Base-by-base conservation (phyloP, 139 green algal species). In the Edaphochlamys debaryana region DNA sequence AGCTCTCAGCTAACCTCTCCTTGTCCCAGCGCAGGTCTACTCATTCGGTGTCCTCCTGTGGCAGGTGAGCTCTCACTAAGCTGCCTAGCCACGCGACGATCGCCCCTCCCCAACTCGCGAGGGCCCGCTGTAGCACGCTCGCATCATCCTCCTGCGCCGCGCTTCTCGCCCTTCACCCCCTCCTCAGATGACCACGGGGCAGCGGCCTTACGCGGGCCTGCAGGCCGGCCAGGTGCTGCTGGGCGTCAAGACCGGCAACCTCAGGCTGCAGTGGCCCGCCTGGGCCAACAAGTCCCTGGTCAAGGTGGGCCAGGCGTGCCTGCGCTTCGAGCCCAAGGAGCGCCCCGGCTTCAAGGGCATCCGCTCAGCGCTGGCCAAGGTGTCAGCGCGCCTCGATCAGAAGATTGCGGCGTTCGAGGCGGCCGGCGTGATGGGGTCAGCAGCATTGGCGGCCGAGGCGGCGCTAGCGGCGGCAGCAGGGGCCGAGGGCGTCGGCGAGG, bases 11-110 rank as follows among this genome's bases (percentile, higher is more conserved):
- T n/a, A n/a, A n/a, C n/a, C n/a, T n/a, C n/a, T n/a, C n/a, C n/a
- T n/a, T n/a, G n/a, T n/a, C n/a, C n/a, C n/a, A n/a, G n/a, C n/a
- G 58, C 60, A 87, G 58, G 82, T 87, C 9, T 88, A 85, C 54
- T 84, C 84, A 0, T 84, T 85, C 56, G 84, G 84, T 45, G 69
- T 88, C 42, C 52, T 88, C 60, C 62, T 88, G 66, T 88, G 84
- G 84, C 83, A 54, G 45, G 45, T 54, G 45, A n/a, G n/a, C n/a
- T n/a, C n/a, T n/a, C n/a, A n/a, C n/a, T n/a, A n/a, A n/a, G n/a
- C n/a, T n/a, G n/a, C n/a, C n/a, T n/a, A n/a, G n/a, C n/a, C n/a
- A n/a, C n/a, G n/a, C n/a, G n/a, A n/a, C n/a, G n/a, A n/a, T n/a
- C n/a, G n/a, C n/a, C n/a, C n/a, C n/a, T n/a, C n/a, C n/a, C n/a